Conservation (phyloP, 805 yeast genomes). For the Debaryomyces maramus region DNA sequence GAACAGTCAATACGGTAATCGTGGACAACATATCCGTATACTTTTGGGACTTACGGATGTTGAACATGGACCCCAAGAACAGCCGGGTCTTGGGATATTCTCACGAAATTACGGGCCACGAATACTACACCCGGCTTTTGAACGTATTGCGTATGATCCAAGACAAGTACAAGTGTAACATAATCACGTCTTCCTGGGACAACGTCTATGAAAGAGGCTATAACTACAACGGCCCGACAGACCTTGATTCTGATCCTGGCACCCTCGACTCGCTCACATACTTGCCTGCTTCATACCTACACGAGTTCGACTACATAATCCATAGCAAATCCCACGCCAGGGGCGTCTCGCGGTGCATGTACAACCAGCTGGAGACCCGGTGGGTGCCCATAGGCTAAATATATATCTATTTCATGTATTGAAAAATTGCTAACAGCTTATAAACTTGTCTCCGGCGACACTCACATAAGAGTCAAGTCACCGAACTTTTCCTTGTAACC, state of each 20-base stretch:
- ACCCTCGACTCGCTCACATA: background rate
- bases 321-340: too few relatives aligned
- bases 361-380: background rate
- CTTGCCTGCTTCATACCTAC: conserved; percentile 1
- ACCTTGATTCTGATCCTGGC: background rate
- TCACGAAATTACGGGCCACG: conserved; percentile 3
- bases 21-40: conserved; percentile 36
- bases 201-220: conserved; percentile 31
- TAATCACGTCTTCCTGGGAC: conserved; percentile 29
- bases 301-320: conserved; percentile 3
- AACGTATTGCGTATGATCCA: conserved; percentile 12
- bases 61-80: conserved; percentile 5
- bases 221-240: conserved; percentile 8
- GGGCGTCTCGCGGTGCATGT: too few relatives aligned
- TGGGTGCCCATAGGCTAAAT: background rate
- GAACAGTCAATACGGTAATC: conserved; percentile 8
- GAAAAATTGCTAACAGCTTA: too few relatives aligned
- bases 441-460: too few relatives aligned
- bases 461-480: conserved; percentile 87
- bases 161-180: conserved; percentile 24
- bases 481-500: conserved; percentile 99
- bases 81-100: conserved; percentile 8
- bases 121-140: conserved; percentile 17
- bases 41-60: conserved; percentile 29
- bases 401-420: background rate